Conservation (phyloP, 2,329 filamentous ascomycete species). For the Pseudopithomyces chartarum region DNA sequence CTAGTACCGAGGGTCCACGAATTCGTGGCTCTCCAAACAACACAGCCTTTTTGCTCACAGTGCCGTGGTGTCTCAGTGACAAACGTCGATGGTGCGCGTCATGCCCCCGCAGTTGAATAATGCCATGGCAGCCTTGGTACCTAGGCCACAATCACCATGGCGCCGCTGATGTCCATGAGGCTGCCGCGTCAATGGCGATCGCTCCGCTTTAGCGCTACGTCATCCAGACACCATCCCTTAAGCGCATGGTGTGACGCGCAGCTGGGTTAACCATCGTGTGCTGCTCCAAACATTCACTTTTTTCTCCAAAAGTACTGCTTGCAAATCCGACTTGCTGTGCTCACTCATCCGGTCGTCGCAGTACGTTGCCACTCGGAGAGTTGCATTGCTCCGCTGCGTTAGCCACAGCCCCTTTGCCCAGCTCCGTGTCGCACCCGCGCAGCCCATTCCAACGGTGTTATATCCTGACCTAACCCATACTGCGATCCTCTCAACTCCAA, state of each 20-base stretch:
- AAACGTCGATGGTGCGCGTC: constrained; percentile 11
- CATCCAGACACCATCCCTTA: background rate
- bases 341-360: background rate
- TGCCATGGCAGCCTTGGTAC: background rate
- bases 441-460: background rate
- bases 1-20: constrained; percentile 28
- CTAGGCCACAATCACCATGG: background rate
- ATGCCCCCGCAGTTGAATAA: background rate
- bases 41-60: background rate
- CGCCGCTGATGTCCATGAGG: background rate
- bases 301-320: background rate
- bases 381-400: background rate
- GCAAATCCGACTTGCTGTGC: background rate
- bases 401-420: constrained; percentile 12
- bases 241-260: background rate
- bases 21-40: constrained; percentile 38
- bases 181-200: background rate
- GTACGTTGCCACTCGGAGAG: background rate
- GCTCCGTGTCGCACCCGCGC: constrained; percentile 13
- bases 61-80: background rate
- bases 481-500: background rate
- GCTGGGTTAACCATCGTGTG: background rate
- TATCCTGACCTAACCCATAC: constrained; percentile 1
- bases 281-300: background rate
- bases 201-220: constrained; percentile 1